Evolutionary conservation across 2,329 filamentous ascomycete genomes (phyloP), one percentile per base, ranked within the genome.

Genomic region (Didymellaceae sp.): DNA sequence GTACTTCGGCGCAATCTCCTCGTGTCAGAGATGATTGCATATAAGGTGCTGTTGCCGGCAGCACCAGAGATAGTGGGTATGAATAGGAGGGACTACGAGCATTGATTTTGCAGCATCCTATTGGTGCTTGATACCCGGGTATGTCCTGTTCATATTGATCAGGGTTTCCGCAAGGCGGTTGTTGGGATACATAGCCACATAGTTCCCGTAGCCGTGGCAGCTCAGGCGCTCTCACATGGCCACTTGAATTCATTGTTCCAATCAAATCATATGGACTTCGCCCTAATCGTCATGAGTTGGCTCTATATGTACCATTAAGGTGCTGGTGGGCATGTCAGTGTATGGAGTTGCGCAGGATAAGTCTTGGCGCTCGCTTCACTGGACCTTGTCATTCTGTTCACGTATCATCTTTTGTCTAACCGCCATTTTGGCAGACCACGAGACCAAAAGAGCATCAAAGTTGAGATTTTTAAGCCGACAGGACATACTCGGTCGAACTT

Each of bases 61-160:
- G 10, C 16, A 38, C 38, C 30, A 37, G 31, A 25, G 48, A 51
- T 35, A 13, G 26, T 26, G 37, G 61, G 58, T 64, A 60, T 49
- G 33, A 49, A 37, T 59, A 62, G 48, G 48, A 45, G 26, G 47
- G 39, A 37, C 37, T 46, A 28, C 41, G 50, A 49, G 49, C 52
- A 53, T 63, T 43, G 43, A 55, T 49, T 25, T 57, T 48, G 54
- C 31, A 21, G 50, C 52, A 45, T 55, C 49, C 56, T 49, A 53
- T 38, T 49, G 46, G 53, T 65, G 61, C 62, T 63, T 62, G 64
- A 69, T 72, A 71, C 62, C 67, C 62, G 38, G 52, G 54, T 44
- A 30, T 43, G 47, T 37, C 40, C 50, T 52, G 53, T 57, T 58
- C 34, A 38, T 37, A 40, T 24, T 38, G 37, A 35, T 10, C 42